Base-by-base conservation (phyloP, 495 filamentous ascomycete species). In the Xylaria venustula region DNA sequence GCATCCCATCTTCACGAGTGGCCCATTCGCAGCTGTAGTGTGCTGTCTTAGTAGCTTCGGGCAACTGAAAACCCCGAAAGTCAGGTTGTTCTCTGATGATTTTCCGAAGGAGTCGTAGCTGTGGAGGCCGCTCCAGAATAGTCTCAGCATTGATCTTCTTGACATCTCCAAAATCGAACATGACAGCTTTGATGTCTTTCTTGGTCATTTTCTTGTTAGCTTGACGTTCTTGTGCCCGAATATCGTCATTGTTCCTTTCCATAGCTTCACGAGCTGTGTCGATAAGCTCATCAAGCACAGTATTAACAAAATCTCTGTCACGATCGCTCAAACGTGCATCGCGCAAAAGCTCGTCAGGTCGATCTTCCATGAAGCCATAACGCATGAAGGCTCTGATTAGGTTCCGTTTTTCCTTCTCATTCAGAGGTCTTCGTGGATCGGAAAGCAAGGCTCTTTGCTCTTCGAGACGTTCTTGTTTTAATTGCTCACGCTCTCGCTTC, bases 101-200 rank as follows among this genome's bases (percentile, higher is more conserved):
- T 47, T 90, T 84, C 47, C 87, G 88, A 32, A 99, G 75, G 55
- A 97, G 85, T 46, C 85, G 87, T 81, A 98, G 89, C 71, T 98
- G 92, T 15, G 84, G 83, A 0, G 93, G 92, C 6, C 94, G 88
- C 56, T 97, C 91, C 1, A 95, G 81, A 58, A 97, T 89, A 0
- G 93, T 98, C 72, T 93, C 91, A 1, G 94, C 95, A 71, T 99
- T 99, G 64, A 96, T 82, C 49, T 93, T 90, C 68, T 94, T 93
- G 22, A 96, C 90, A 36, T 91, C 92, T 32, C 89, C 87, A 70
- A 90, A 94, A 65, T 97, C 91, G 63, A 99, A 97, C 42, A 98
- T 78, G 17, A 97, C 91, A 1, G 95, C 93, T 67, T 98, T 98
- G 72, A 90, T 91, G 69, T 98, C 93, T 69, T 98, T 98, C 77